Evolutionary conservation across 2,329 filamentous ascomycete species (phyloP).

Genomic region (Huntiella savannae): DNA sequence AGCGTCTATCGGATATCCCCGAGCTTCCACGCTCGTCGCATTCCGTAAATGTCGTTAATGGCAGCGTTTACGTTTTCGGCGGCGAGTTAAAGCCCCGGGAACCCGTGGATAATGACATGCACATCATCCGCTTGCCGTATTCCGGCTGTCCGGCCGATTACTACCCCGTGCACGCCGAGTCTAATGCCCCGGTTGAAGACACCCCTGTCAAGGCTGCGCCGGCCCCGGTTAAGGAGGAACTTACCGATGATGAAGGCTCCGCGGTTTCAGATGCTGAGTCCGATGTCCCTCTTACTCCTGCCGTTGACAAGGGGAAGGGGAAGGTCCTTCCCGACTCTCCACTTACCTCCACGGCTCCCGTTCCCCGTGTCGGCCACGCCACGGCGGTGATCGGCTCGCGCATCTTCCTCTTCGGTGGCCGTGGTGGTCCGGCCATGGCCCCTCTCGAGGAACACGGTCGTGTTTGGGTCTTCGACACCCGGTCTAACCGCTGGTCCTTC

Average conservation of each 20-base stretch:
- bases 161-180: conserved; percentile 32
- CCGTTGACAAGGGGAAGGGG: conserved; percentile 23
- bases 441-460: conserved; percentile 56
- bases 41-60: conserved; percentile 39
- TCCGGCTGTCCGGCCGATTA: conserved; percentile 40
- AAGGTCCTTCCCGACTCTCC: too few relatives aligned
- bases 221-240: not conserved
- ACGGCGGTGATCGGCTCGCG: conserved; percentile 46
- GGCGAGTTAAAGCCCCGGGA: conserved; percentile 49
- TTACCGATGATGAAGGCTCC: conserved; percentile 10
- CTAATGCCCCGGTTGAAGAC: conserved; percentile 18
- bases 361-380: conserved; percentile 54
- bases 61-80: conserved; percentile 50
- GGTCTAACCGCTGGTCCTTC: conserved; percentile 42
- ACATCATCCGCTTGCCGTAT: conserved; percentile 42
- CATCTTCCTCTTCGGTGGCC: conserved; percentile 68
- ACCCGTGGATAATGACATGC: conserved; percentile 54
- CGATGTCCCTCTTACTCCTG: conserved; percentile 14
- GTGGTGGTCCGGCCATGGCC: conserved; percentile 47
- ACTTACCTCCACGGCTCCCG: conserved; percentile 28
- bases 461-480: conserved; percentile 58
- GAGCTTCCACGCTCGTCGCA: conserved; percentile 56
- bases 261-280: conserved; percentile 16
- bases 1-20: conserved; percentile 31
- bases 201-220: conserved; percentile 14